Evolutionary conservation across 208 protist species (phyloP).

Genomic region (Acanthamoeba castellanii): DNA sequence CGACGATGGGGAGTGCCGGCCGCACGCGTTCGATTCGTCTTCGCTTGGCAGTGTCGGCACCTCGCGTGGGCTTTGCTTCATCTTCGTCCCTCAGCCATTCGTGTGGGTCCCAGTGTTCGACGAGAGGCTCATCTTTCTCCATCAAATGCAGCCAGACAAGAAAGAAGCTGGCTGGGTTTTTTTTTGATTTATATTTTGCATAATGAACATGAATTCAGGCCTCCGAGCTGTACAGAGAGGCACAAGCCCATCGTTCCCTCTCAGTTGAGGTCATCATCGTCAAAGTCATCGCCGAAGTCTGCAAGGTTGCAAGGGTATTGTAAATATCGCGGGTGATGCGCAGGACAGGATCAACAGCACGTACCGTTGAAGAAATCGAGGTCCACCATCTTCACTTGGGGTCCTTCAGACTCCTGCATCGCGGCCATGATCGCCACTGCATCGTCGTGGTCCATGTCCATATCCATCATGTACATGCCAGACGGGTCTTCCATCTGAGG

Average conservation of each 20-base stretch:
- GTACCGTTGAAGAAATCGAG: slow-evolving; percentile 51
- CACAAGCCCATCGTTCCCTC: neutral
- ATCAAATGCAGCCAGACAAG: neutral
- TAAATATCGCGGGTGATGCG: neutral
- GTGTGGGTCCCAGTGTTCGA: neutral
- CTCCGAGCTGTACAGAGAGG: neutral
- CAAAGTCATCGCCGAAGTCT: slow-evolving; percentile 56
- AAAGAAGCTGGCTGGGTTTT: neutral
- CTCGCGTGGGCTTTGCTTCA: neutral
- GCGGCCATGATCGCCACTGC: slow-evolving; percentile 33
- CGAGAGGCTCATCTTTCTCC: neutral
- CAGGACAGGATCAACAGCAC: neutral
- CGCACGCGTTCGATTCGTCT: neutral
- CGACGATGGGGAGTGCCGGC: neutral
- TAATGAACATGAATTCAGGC: neutral
- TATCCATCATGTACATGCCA: slow-evolving; percentile 49
- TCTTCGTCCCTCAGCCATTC: neutral
- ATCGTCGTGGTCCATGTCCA: slow-evolving; percentile 55
- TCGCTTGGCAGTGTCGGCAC: neutral
- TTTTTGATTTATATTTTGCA: neutral
- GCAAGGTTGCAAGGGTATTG: neutral
- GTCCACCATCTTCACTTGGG: slow-evolving; percentile 36
- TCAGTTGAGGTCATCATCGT: slow-evolving; percentile 58
- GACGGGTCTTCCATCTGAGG: slow-evolving; percentile 38
- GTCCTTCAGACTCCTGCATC: neutral